These are phyloP conservation scores for Wickerhamomyces strasburgensis DNA, from an alignment of 805 yeast genomes.

Conservation along the genomic window DNA sequence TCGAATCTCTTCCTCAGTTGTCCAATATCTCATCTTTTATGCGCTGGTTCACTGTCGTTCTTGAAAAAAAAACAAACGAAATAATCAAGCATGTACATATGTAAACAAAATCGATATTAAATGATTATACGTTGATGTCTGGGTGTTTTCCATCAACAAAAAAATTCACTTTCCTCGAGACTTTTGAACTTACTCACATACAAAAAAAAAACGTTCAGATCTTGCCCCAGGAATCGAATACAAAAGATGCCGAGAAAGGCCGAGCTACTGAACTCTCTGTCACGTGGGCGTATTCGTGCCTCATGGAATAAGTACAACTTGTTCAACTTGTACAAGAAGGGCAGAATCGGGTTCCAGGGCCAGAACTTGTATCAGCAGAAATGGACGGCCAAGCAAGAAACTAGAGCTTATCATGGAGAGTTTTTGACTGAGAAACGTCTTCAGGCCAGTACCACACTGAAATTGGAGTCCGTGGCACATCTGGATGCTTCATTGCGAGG, in stretches of 20 bases:
- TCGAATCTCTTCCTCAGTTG: conserved; percentile 54
- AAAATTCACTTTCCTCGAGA: neutral
- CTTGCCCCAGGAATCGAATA: neutral
- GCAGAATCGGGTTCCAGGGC: conserved; percentile 45
- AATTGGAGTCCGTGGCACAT: conserved; percentile 82
- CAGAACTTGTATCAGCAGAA: conserved; percentile 85
- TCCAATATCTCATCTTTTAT: conserved; percentile 38
- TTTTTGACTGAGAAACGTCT: conserved; percentile 80
- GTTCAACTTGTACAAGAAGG: conserved; percentile 80
- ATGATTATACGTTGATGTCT: conserved; percentile 4
- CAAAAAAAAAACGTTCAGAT: too few species aligned
- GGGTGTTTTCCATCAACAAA: conserved; percentile 4
- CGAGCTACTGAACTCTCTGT: conserved; percentile 48
- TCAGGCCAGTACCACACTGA: conserved; percentile 62
- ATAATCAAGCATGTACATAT: too few species aligned
- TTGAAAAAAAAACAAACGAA: too few species aligned
- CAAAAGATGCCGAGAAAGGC: conserved; percentile 56
- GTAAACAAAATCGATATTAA: too few species aligned
- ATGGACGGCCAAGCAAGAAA: conserved; percentile 86
- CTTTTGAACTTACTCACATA: too few species aligned
- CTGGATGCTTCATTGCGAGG: conserved; percentile 76
- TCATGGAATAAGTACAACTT: conserved; percentile 89
- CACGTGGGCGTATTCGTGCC: conserved; percentile 74
- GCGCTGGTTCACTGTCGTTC: too few species aligned
- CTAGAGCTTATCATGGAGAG: conserved; percentile 95